Evolutionary conservation across 1,284 basidiomycete genomes (phyloP).

Genomic region (Rhodotorula mucilaginosa): DNA sequence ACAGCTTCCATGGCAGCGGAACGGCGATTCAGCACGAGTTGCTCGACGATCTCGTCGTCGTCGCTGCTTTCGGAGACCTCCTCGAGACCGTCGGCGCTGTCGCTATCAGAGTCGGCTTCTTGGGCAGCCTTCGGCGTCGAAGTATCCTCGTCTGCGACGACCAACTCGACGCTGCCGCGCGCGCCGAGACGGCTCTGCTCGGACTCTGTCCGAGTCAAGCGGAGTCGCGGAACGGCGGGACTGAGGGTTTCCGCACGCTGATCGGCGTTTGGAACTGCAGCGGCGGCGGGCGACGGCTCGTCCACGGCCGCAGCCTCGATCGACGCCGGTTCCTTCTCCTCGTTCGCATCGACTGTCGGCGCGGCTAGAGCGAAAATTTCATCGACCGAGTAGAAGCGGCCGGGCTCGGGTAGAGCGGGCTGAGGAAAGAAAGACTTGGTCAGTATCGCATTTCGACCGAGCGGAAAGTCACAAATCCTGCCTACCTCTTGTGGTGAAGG

Average conservation of each 20-base stretch:
- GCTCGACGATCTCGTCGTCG: background rate
- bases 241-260: background rate
- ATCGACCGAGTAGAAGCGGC: constrained; percentile 28
- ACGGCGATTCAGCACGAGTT: background rate
- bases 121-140: background rate
- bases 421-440: too few species aligned
- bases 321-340: background rate
- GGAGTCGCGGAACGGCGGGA: constrained; percentile 23
- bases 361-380: constrained; percentile 26
- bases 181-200: constrained; percentile 23
- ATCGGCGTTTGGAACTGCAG: background rate
- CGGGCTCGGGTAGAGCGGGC: background rate
- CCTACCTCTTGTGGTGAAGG: background rate
- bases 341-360: background rate
- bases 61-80: background rate
- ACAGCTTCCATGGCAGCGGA: background rate
- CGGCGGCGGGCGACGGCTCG: background rate
- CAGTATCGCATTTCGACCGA: background rate
- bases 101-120: too few species aligned
- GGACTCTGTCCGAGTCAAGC: constrained; percentile 31
- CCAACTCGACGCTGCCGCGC: constrained; percentile 30
- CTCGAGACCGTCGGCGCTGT: background rate
- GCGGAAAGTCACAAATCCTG: background rate
- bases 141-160: background rate
- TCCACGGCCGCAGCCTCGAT: background rate